These are phyloP conservation scores for Immersiporthe knoxdaviesiana DNA, from an alignment of 2,329 filamentous ascomycete genomes.

Conservation along the genomic window DNA sequence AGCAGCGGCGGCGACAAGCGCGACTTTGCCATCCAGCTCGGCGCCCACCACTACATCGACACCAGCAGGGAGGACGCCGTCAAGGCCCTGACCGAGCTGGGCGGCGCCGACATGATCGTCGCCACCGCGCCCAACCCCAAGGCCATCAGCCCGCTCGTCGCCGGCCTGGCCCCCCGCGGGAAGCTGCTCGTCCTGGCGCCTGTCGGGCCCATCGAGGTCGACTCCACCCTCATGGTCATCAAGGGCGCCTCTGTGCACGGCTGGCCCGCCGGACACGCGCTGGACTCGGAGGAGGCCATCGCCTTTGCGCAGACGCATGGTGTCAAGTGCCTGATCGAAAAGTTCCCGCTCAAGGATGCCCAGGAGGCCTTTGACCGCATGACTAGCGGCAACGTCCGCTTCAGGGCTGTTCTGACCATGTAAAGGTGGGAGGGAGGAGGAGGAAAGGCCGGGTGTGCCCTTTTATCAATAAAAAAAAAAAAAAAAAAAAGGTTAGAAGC, in stretches of 20 bases:
- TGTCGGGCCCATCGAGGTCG: conserved; percentile 48
- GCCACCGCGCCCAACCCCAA: conserved; percentile 65
- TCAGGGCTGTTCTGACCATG: conserved; percentile 28
- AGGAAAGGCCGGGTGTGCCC: neutral
- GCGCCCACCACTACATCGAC: conserved; percentile 64
- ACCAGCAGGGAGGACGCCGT: conserved; percentile 54
- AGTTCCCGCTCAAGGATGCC: conserved; percentile 58
- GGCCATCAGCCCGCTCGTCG: conserved; percentile 55
- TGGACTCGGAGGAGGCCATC: conserved; percentile 67
- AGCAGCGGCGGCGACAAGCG: conserved; percentile 66
- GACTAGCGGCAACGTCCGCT: conserved; percentile 26
- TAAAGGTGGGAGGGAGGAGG: too few species aligned
- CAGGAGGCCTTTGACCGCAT: conserved; percentile 42
- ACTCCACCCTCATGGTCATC: conserved; percentile 45
- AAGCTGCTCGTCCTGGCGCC: conserved; percentile 61
- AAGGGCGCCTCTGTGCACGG: conserved; percentile 65
- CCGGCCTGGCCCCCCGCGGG: conserved; percentile 55
- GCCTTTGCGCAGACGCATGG: conserved; percentile 63
- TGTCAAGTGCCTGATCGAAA: conserved; percentile 67
- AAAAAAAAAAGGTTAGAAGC: neutral
- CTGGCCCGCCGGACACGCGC: conserved; percentile 62
- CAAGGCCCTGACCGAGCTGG: conserved; percentile 55
- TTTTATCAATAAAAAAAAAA: too few species aligned
- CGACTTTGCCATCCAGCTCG: conserved; percentile 65
- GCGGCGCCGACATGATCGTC: conserved; percentile 63